phyloP scores from a whole-genome alignment of 208 protist genomes.

The Trypanosoma cruzi region DNA sequence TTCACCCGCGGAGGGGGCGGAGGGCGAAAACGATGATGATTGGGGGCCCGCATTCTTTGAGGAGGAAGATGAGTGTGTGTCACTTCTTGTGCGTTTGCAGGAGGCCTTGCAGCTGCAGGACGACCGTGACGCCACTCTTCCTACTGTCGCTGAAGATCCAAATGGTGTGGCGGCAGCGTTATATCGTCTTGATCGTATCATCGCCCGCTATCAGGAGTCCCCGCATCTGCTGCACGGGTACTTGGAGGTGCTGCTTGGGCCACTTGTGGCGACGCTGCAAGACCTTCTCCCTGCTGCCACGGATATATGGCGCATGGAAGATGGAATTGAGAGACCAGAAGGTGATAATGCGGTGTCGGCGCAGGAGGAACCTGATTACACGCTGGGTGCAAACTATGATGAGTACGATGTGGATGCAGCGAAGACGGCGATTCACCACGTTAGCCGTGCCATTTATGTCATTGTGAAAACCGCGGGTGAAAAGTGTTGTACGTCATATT shows the following conservation, averaged over 20 bases:
- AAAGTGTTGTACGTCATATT: slow-evolving; percentile 94
- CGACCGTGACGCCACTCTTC: slow-evolving; percentile 27
- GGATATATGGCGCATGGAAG: slow-evolving; percentile 45
- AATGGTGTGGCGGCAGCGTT: slow-evolving; percentile 61
- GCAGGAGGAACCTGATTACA: slow-evolving; percentile 16
- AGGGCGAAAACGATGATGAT: slow-evolving; percentile 39
- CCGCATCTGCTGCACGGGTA: slow-evolving; percentile 92
- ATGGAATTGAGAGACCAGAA: not conserved
- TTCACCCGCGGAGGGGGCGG: slow-evolving; percentile 11
- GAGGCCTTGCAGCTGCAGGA: slow-evolving; percentile 34
- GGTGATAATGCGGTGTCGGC: not conserved
- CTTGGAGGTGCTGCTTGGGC: slow-evolving; percentile 84
- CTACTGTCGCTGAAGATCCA: slow-evolving; percentile 61
- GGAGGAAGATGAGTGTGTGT: slow-evolving; percentile 57
- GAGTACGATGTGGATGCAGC: slow-evolving; percentile 82
- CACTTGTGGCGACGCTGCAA: slow-evolving; percentile 72
- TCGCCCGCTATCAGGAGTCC: slow-evolving; percentile 95
- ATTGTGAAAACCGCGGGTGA: slow-evolving; percentile 95
- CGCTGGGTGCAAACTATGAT: slow-evolving; percentile 67
- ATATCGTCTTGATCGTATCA: slow-evolving; percentile 59
- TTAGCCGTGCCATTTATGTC: slow-evolving; percentile 89
- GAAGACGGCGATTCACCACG: slow-evolving; percentile 65
- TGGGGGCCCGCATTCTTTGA: slow-evolving; percentile 81
- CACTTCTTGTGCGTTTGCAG: slow-evolving; percentile 40
- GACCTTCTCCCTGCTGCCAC: slow-evolving; percentile 44